These are phyloP conservation scores for Salix udensis DNA, from an alignment of 345 rosid genomes.

Conservation along the genomic window DNA sequence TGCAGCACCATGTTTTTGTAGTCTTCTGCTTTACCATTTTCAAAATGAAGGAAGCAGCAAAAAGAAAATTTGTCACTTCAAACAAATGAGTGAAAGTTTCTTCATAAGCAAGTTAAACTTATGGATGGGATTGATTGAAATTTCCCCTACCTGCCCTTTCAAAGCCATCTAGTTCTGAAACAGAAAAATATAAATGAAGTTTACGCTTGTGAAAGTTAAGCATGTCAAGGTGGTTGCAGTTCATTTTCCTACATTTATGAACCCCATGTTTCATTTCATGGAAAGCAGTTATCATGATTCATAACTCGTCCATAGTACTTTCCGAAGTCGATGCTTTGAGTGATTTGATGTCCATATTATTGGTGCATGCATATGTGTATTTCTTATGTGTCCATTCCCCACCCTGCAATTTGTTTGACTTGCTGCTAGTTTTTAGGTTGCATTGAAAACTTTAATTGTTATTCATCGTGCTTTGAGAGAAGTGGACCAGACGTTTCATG, in stretches of 20 bases:
- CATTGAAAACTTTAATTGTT: slow-evolving; percentile 81
- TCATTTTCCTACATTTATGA: neutral
- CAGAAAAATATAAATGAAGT: neutral
- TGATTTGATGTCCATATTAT: slow-evolving; percentile 2
- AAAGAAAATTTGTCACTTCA: neutral
- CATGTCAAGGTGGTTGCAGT: neutral
- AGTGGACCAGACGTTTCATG: slow-evolving; percentile 95
- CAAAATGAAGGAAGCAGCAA: neutral
- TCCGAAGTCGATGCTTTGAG: neutral
- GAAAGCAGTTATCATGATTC: neutral
- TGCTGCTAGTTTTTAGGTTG: slow-evolving; percentile 54
- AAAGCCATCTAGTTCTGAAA: neutral
- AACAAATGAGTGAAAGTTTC: neutral
- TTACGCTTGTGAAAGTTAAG: neutral
- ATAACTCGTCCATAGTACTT: neutral
- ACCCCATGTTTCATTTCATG: neutral
- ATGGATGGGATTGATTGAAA: neutral
- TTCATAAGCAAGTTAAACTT: neutral
- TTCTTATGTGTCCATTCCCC: neutral
- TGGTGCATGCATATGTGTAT: neutral
- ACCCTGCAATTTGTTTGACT: slow-evolving; percentile 1
- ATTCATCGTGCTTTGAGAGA: slow-evolving; percentile 97
- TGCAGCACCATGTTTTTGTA: neutral
- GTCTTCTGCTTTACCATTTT: neutral
- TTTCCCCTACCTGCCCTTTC: neutral